phyloP scores from a whole-genome alignment of 331 rosid genomes.

The Acacia pycnantha region DNA sequence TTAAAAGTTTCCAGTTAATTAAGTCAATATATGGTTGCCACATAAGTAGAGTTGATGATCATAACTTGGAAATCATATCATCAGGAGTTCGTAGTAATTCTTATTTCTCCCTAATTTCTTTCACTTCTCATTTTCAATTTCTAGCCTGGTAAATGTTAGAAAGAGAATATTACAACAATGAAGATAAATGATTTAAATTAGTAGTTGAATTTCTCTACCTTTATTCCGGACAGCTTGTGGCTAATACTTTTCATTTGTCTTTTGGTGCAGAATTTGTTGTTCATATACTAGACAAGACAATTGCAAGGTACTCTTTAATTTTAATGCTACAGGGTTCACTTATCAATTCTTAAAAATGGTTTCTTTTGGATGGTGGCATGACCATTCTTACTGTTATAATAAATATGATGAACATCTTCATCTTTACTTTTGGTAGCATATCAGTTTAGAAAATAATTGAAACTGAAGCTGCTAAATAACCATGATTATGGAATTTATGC shows the following conservation, averaged over 20 bases:
- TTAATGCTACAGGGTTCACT: slow-evolving; percentile 23
- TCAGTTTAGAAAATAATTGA: neutral
- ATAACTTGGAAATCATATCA: neutral
- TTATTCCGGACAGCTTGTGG: neutral
- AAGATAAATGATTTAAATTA: neutral
- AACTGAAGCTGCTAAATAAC: neutral
- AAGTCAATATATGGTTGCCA: neutral
- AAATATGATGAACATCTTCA: neutral
- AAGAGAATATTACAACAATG: slow-evolving; percentile 1
- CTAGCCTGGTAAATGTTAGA: neutral
- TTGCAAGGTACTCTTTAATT: slow-evolving; percentile 69
- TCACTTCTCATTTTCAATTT: slow-evolving; percentile 13
- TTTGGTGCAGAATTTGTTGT: slow-evolving; percentile 68
- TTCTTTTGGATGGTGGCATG: slow-evolving; percentile 8
- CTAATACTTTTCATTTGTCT: slow-evolving; percentile 17
- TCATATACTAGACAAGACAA: slow-evolving; percentile 72
- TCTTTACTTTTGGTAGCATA: neutral
- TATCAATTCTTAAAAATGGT: neutral
- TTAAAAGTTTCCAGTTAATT: neutral
- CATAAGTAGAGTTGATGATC: neutral
- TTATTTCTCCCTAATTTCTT: neutral
- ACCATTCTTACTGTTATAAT: neutral
- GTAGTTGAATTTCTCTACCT: neutral
- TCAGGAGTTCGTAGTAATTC: neutral
- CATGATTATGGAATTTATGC: neutral